A percentile compares a stretch with the other conserved stretches of the same genome.
phyloP scores from a whole-genome alignment of 2,329 filamentous ascomycete species.

The Sporothrix curviconia region DNA sequence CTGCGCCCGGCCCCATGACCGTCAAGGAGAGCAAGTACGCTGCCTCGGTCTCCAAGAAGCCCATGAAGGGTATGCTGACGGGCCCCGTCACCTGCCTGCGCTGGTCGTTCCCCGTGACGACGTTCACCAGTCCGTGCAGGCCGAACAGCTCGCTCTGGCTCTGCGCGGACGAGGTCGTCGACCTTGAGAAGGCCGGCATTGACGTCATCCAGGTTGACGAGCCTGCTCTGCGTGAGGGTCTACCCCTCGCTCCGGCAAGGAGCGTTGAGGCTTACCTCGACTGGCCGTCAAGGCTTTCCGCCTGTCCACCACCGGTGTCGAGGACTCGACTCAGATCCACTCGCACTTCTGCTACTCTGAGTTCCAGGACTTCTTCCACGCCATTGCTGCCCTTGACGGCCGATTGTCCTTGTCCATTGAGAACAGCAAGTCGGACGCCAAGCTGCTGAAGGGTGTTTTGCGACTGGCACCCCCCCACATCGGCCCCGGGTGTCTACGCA shows the following conservation, averaged over 20 bases:
- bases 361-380: conserved; percentile 99
- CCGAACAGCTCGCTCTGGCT: conserved; percentile 95
- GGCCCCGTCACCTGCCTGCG: conserved; percentile 97
- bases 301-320: conserved; percentile 84
- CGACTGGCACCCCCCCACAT: conserved; percentile 98
- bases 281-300: conserved; percentile 98
- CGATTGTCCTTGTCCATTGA: conserved; percentile 97
- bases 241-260: conserved; percentile 90
- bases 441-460: conserved; percentile 98
- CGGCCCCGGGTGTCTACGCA: conserved; percentile 98
- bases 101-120: conserved; percentile 99
- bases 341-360: conserved; percentile 99
- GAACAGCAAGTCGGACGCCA: conserved; percentile 99
- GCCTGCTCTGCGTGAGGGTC: conserved; percentile 98
- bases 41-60: conserved; percentile 91
- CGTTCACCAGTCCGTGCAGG: conserved; percentile 97
- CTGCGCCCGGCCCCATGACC: conserved; percentile 94
- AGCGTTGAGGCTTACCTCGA: conserved; percentile 94
- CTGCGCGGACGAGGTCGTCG: conserved; percentile 97
- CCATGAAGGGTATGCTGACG: conserved; percentile 99
- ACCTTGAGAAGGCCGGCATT: conserved; percentile 94
- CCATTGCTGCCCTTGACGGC: conserved; percentile 96
- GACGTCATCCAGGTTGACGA: conserved; percentile 99
- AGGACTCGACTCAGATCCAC: conserved; percentile 98
- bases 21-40: conserved; percentile 99